Evolutionary conservation across 805 yeast species (phyloP).

Genomic region (Pichia occidentalis): DNA sequence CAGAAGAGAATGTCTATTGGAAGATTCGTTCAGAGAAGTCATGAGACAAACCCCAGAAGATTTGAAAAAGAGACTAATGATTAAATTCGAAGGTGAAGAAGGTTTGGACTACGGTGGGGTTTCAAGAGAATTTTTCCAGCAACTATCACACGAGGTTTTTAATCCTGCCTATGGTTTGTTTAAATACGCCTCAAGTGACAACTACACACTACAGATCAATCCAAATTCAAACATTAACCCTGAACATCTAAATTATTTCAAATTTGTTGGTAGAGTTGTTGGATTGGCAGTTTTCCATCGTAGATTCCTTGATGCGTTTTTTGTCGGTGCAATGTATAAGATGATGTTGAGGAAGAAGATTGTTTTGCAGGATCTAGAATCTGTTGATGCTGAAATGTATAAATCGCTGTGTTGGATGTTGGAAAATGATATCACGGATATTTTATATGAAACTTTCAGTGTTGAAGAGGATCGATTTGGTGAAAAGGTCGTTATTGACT

Average conservation of each 20-base stretch:
- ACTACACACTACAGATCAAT: conserved; percentile 94
- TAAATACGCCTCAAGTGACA: conserved; percentile 96
- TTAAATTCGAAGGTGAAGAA: conserved; percentile 98
- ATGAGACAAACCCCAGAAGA: conserved; percentile 99
- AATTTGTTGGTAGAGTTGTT: conserved; percentile 96
- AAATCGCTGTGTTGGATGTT: conserved; percentile 92
- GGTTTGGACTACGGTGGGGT: conserved; percentile 99
- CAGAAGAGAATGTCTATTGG: conserved; percentile 92
- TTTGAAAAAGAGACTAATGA: conserved; percentile 94
- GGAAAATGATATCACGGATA: conserved; percentile 86
- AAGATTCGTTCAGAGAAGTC: conserved; percentile 95
- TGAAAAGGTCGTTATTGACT: conserved; percentile 79
- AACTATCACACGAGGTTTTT: conserved; percentile 96
- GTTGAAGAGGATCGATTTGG: conserved; percentile 90
- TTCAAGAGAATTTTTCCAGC: conserved; percentile 94
- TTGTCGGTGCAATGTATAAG: conserved; percentile 95
- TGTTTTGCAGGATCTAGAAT: conserved; percentile 94
- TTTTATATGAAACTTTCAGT: conserved; percentile 83
- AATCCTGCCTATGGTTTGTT: conserved; percentile 96
- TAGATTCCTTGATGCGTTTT: conserved; percentile 95
- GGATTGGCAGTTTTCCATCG: conserved; percentile 98
- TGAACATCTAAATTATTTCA: conserved; percentile 96
- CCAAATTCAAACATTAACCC: conserved; percentile 97
- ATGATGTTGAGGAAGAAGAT: conserved; percentile 96
- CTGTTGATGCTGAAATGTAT: conserved; percentile 96